Evolutionary conservation across 106 monocot species (phyloP), one percentile per base, ranked within the genome.

Genomic region (Acanthochlamys bracteata): DNA sequence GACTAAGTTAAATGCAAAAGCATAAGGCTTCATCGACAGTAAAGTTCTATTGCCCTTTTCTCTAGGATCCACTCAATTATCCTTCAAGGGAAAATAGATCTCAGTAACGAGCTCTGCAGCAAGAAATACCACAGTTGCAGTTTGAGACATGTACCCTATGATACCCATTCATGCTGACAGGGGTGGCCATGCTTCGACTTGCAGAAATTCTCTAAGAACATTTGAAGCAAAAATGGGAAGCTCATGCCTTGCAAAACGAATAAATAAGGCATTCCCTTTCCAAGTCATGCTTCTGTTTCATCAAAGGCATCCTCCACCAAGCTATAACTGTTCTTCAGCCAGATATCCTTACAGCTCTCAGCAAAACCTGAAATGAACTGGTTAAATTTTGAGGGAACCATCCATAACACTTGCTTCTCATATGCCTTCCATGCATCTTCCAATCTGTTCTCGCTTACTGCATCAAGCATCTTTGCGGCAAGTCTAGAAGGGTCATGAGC

Each of bases 351-450:
- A 26, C 24, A 78, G 42, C 76, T 99, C 79, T 88, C 88, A n/a
- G 88, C 73, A 62, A 92, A 70, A 66, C 85, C 59, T 20, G 72
- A 68, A 22, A 89, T 71, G 11, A 99, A 83, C 60, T 74, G 79
- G 41, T 46, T 81, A 13, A 92, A 62, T 78, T 85, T 26, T 75
- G 70, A 11, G 79, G 98, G 42, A 92, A 75, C 23, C 88, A 73
- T 82, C 76, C 81, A 83, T 76, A 64, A 69, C 52, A 79, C 11
- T 51, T 81, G 77, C 45, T 74, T 68, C 72, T 89, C 92, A 55
- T 86, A 99, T 21, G 80, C 53, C 55, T 57, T 83, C 88, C 85
- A 99, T 33, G 98, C 91, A 58, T 83, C 79, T 41, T 78, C 79
- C 23, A 85, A 75, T 57, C 79, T 79, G 47, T 66, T 24, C 26